A percentile compares a stretch with the other conserved stretches of the same genome.
phyloP scores from a whole-genome alignment of 108 stramenopile species.

The Skeletonema grethae region DNA sequence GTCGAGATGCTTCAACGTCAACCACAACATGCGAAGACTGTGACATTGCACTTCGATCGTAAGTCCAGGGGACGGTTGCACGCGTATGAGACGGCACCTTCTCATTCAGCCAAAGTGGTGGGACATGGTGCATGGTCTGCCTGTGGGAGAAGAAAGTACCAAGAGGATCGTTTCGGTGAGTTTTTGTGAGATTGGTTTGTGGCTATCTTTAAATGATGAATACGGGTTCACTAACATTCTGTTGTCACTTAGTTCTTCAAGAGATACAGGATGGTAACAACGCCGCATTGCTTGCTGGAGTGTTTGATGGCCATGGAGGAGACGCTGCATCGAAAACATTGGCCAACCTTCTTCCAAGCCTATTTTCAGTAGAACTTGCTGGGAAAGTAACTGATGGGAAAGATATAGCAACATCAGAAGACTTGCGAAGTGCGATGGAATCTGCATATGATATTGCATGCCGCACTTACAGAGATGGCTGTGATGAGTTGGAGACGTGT shows the following conservation, averaged over 20 bases:
- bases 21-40: slow-evolving; percentile 27
- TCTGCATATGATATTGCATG: slow-evolving; percentile 60
- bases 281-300: slow-evolving; percentile 68
- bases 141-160: slow-evolving; percentile 62
- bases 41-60: slow-evolving; percentile 80
- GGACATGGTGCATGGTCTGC: slow-evolving; percentile 78
- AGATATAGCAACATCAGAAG: slow-evolving; percentile 10
- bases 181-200: not conserved
- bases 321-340: slow-evolving; percentile 63
- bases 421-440: slow-evolving; percentile 35
- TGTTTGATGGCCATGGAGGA: slow-evolving; percentile 86
- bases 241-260: slow-evolving; percentile 49
- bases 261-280: slow-evolving; percentile 64
- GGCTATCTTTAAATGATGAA: not conserved
- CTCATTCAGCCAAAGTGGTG: slow-evolving; percentile 22
- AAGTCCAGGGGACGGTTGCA: not conserved
- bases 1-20: slow-evolving; percentile 54
- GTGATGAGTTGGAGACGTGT: slow-evolving; percentile 61
- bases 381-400: slow-evolving; percentile 14
- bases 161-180: slow-evolving; percentile 79
- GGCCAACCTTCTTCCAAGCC: slow-evolving; percentile 52
- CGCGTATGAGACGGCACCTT: slow-evolving; percentile 11
- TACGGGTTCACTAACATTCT: not conserved
- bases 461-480: slow-evolving; percentile 58
- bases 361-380: slow-evolving; percentile 51